Percentiles rank a stretch among this genome's conserved stretches.
Evolutionary conservation across 140 eudicot species (phyloP).

Genomic region (Flaveria floridana): DNA sequence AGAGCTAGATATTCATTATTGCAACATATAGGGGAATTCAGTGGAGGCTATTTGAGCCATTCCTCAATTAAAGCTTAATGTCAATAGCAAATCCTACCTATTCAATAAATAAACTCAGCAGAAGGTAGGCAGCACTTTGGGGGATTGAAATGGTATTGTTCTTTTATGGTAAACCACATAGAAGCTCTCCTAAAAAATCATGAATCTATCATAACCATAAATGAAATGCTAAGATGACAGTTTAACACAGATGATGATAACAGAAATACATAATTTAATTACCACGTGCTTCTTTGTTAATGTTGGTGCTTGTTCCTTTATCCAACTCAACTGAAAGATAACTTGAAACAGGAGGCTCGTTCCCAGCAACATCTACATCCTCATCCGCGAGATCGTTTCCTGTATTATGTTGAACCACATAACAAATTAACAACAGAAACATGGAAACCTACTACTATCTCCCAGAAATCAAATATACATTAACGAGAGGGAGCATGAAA

Average conservation of each 20-base stretch:
- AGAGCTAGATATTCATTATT: background rate
- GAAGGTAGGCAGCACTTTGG: slow-evolving; percentile 16
- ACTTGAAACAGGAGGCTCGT: slow-evolving; percentile 77
- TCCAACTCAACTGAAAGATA: slow-evolving; percentile 55
- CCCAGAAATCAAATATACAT: background rate
- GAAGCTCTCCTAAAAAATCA: slow-evolving; percentile 8
- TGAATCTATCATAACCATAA: slow-evolving; percentile 16
- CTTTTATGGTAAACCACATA: slow-evolving; percentile 6
- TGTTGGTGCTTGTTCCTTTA: slow-evolving; percentile 37
- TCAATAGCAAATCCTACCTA: background rate
- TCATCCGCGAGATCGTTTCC: slow-evolving; percentile 60
- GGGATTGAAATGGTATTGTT: slow-evolving; percentile 10
- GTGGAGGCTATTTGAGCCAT: background rate
- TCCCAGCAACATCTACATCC: slow-evolving; percentile 76
- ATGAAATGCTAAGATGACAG: slow-evolving; percentile 17
- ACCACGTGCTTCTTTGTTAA: slow-evolving; percentile 45
- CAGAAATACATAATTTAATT: slow-evolving; percentile 29
- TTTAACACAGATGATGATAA: slow-evolving; percentile 12
- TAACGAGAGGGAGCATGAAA: background rate
- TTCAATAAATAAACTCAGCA: slow-evolving; percentile 5
- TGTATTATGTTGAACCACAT: slow-evolving; percentile 24
- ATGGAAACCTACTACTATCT: slow-evolving; percentile 8
- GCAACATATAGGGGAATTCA: background rate
- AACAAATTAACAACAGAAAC: slow-evolving; percentile 12
- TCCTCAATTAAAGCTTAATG: slow-evolving; percentile 3